phyloP scores from a whole-genome alignment of 2,329 filamentous ascomycete genomes.

The Botrytis elliptica region DNA sequence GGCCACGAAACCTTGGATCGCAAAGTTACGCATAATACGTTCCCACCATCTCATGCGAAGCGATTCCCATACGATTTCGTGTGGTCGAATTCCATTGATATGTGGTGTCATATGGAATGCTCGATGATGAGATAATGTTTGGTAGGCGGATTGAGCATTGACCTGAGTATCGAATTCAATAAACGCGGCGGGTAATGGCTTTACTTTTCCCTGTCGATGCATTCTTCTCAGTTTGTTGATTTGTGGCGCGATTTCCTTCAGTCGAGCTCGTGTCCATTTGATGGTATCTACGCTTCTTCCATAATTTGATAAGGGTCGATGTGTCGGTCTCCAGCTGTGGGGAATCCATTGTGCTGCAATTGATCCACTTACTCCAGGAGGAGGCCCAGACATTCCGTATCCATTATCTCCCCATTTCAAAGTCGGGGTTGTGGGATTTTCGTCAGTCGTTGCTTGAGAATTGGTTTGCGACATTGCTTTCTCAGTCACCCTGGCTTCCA shows the following conservation, averaged over 20 bases:
- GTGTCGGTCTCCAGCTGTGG: slow-evolving; percentile 36
- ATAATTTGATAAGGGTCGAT: slow-evolving; percentile 41
- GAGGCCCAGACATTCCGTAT: slow-evolving; percentile 29
- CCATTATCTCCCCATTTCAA: slow-evolving; percentile 22
- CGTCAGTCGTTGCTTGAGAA: not conserved
- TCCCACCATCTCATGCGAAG: slow-evolving; percentile 63
- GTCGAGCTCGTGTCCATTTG: slow-evolving; percentile 40
- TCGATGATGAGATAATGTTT: slow-evolving; percentile 62
- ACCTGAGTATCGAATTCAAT: slow-evolving; percentile 62
- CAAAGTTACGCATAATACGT: slow-evolving; percentile 53
- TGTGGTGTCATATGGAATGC: slow-evolving; percentile 63
- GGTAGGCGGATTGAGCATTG: slow-evolving; percentile 63
- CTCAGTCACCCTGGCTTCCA: slow-evolving; percentile 20
- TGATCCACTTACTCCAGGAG: slow-evolving; percentile 40
- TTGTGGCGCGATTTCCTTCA: slow-evolving; percentile 37
- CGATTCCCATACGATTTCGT: slow-evolving; percentile 66
- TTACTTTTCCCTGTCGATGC: slow-evolving; percentile 48
- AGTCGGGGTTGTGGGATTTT: not conserved
- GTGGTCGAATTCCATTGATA: slow-evolving; percentile 60
- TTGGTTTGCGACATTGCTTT: not conserved
- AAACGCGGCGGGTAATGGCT: slow-evolving; percentile 59
- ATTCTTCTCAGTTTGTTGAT: slow-evolving; percentile 38
- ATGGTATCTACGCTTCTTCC: slow-evolving; percentile 42
- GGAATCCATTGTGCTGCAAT: slow-evolving; percentile 42
- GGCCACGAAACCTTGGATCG: slow-evolving; percentile 52